Evolutionary conservation across 139 green algal species (phyloP).

Genomic region (Volvox reticuliferus): DNA sequence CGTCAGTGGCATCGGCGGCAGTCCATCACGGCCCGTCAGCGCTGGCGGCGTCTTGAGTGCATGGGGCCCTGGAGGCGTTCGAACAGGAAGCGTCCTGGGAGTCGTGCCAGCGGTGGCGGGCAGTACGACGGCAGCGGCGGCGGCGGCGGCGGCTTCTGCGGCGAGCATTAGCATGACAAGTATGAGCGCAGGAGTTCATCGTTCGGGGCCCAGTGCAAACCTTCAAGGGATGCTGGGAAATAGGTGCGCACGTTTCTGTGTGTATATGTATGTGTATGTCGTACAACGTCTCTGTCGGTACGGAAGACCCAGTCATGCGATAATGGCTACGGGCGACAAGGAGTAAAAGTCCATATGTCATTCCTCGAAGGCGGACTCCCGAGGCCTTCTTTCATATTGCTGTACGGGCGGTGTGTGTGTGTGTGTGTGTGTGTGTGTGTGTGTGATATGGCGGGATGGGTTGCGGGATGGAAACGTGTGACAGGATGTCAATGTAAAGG

Average conservation of each 20-base stretch:
- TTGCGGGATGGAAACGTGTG: too few relatives aligned
- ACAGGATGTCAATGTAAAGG: too few relatives aligned
- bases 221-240: conserved; percentile 19
- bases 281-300: too few relatives aligned
- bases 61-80: background rate
- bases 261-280: background rate
- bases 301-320: too few relatives aligned
- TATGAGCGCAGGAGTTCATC: background rate
- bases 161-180: background rate
- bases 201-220: background rate
- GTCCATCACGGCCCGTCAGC: background rate
- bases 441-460: too few relatives aligned
- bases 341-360: too few relatives aligned
- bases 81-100: background rate
- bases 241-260: background rate
- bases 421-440: too few relatives aligned
- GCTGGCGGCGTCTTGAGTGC: background rate
- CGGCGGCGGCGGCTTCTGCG: background rate
- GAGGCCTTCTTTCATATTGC: too few relatives aligned
- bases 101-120: background rate
- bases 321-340: too few relatives aligned
- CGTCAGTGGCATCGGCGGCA: background rate
- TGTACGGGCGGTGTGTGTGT: too few relatives aligned
- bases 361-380: too few relatives aligned
- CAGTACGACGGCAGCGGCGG: background rate